Evolutionary conservation across 495 filamentous ascomycete genomes (phyloP).

Genomic region (Umbilicaria muhlenbergii): DNA sequence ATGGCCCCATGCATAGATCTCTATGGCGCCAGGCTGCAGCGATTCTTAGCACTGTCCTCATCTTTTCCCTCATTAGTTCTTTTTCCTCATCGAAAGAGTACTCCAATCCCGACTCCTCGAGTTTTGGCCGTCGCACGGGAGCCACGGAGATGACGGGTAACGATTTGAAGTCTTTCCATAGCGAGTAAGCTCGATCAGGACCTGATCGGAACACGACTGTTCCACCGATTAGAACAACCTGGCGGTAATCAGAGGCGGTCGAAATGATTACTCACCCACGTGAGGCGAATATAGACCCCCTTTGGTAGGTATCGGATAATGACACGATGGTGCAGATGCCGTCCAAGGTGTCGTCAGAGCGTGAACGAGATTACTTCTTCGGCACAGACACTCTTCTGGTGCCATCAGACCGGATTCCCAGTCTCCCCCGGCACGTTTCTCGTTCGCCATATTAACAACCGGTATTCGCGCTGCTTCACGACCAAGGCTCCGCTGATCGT

Average conservation of each 20-base stretch:
- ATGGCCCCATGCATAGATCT: constrained; percentile 51
- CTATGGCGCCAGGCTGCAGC: constrained; percentile 41
- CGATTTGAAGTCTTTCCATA: constrained; percentile 24
- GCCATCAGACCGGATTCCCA: constrained; percentile 61
- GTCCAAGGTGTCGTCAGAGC: constrained; percentile 38
- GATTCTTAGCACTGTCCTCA: constrained; percentile 52
- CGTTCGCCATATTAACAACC: constrained; percentile 60
- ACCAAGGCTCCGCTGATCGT: neutral
- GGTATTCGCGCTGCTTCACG: constrained; percentile 29
- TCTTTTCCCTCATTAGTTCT: constrained; percentile 55
- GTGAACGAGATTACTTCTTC: constrained; percentile 54
- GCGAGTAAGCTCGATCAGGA: constrained; percentile 26
- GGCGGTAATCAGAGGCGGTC: neutral
- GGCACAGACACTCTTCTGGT: constrained; percentile 56
- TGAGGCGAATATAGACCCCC: constrained; percentile 51
- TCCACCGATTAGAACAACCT: neutral
- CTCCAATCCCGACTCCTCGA: constrained; percentile 43
- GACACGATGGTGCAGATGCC: constrained; percentile 20
- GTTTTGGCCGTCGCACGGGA: constrained; percentile 53
- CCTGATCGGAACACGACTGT: constrained; percentile 37
- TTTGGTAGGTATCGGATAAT: constrained; percentile 53
- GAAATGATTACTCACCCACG: constrained; percentile 34
- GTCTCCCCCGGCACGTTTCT: constrained; percentile 57
- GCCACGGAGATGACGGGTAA: constrained; percentile 58
- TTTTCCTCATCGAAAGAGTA: constrained; percentile 55